Evolutionary conservation across 2,329 filamentous ascomycete species (phyloP).

Genomic region (Colletotrichum sp.): DNA sequence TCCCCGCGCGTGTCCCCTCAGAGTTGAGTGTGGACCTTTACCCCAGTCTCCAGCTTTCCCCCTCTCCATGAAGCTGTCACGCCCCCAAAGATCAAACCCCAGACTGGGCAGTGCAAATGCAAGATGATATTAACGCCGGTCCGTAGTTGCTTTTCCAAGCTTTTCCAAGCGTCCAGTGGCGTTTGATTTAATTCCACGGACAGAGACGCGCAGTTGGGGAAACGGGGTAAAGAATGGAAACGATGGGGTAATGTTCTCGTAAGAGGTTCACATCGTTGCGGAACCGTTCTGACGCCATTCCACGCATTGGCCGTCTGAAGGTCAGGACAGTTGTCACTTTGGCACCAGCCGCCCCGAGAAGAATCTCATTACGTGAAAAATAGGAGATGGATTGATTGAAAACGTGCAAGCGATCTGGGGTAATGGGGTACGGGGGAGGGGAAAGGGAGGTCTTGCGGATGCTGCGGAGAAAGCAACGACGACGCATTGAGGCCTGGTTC

Average conservation of each 20-base stretch:
- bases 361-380: not conserved
- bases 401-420: not conserved
- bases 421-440: not conserved
- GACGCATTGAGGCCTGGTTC: not conserved
- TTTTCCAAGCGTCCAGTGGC: not conserved
- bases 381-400: not conserved
- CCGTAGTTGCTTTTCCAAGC: not conserved
- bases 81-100: not conserved
- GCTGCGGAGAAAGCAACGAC: not conserved
- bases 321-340: not conserved
- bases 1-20: not conserved
- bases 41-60: not conserved
- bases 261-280: slow-evolving; percentile 3
- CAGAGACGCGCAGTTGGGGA: slow-evolving; percentile 10
- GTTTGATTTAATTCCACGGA: not conserved
- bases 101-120: not conserved
- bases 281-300: not conserved
- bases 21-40: not conserved
- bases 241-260: slow-evolving; percentile 14
- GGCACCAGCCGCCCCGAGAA: not conserved
- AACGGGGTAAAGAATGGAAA: not conserved
- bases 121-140: not conserved
- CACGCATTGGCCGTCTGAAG: not conserved
- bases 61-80: not conserved
- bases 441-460: not conserved